phyloP scores from a whole-genome alignment of 1,284 basidiomycete genomes.

The Melampsora larici-populina region DNA sequence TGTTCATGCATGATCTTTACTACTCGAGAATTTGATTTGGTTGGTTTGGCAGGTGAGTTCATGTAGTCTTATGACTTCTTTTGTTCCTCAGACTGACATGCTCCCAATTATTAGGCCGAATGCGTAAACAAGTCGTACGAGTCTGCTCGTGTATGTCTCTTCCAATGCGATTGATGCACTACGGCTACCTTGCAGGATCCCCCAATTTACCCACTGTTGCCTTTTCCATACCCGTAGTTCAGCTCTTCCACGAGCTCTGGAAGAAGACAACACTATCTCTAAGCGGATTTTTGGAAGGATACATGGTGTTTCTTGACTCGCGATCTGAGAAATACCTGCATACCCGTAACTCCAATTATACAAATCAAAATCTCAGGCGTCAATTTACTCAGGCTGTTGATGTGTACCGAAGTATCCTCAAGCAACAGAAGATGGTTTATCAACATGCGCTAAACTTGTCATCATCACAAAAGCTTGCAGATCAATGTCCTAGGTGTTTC shows the following conservation, averaged over 20 bases:
- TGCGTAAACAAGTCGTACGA: too few relatives aligned
- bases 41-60: too few relatives aligned
- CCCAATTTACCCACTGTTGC: background rate
- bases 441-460: background rate
- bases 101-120: too few relatives aligned
- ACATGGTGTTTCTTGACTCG: background rate
- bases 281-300: background rate
- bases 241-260: constrained; percentile 13
- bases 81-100: too few relatives aligned
- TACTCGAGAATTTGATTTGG: too few relatives aligned
- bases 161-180: too few relatives aligned
- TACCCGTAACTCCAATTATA: background rate
- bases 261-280: background rate
- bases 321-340: background rate
- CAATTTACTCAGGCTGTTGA: constrained; percentile 10
- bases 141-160: too few relatives aligned
- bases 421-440: background rate
- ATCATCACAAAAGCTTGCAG: background rate
- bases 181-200: background rate
- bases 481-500: background rate
- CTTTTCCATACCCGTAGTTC: constrained; percentile 8
- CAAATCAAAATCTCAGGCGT: background rate
- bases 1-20: too few relatives aligned
- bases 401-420: background rate
- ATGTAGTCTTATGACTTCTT: too few relatives aligned